Base-by-base conservation (phyloP, 768 basidiomycete genomes). In the Trametes cingulata region DNA sequence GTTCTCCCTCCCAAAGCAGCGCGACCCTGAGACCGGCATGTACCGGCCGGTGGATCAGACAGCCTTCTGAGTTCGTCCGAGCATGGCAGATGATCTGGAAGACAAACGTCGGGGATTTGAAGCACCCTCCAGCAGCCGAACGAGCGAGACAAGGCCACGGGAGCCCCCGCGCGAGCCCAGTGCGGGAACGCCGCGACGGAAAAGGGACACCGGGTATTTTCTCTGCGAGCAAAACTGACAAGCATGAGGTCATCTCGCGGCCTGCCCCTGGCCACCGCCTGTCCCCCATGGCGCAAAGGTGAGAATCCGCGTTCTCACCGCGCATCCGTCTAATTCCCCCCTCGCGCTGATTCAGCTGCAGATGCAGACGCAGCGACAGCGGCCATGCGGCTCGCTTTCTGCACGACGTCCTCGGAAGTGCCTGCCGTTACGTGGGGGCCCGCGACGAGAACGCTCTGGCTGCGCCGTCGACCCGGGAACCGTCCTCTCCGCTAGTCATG, bases 261-360 rank as follows among this genome's bases (percentile, higher is more conserved):
- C n/a, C 20, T 15, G 39, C 47, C 46, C 56, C 47, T 48, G 25
- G 43, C 47, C 27, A 14, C 39, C 45, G 22, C 35, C 33, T 35
- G n/a, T 25, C 40, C 29, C 57, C 51, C 35, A 29, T 36, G 10
- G 36, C 47, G 25, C 45, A 47, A 12, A 12, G 42, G 55, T 56
- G 53, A 51, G 60, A 51, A 42, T 37, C 29, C 40, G 49, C 55
- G 33, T 50, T 61, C 60, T 51, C 60, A 61, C 55, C 55, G 19
- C 14, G 19, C 40, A 33, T 7, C 36, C 45, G 47, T 8, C 19
- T 35, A 9, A 6, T n/a, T 49, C 35, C 40, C 25, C 46, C 36
- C 46, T 20, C 29, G 9, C 29, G 53, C 53, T 49, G 46, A 48
- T 22, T 49, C 55, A 56, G 55, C 55, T 35, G 37, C 36, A 19